Percentiles rank a stretch among this genome's conserved stretches.
Conservation (phyloP, 495 filamentous ascomycete species). For the Neurospora tetrasperma region DNA sequence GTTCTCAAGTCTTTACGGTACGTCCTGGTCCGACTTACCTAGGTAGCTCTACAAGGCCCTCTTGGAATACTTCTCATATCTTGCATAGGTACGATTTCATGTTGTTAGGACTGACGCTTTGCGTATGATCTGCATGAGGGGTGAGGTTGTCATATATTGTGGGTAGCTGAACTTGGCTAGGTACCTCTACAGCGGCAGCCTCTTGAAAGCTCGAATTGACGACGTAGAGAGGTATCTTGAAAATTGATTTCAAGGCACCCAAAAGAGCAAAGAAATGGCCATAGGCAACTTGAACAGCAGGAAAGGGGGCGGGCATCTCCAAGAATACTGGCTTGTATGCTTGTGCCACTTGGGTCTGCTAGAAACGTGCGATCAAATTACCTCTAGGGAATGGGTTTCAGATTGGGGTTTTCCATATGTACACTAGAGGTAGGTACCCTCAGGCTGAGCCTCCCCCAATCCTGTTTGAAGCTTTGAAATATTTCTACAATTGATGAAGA, state of each 20-base stretch:
- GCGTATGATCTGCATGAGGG: neutral
- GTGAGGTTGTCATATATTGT: neutral
- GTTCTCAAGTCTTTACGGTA: too few relatives aligned
- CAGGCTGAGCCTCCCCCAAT: too few relatives aligned
- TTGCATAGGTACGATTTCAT: neutral
- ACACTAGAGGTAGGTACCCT: neutral
- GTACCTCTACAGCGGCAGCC: neutral
- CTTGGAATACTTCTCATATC: constrained; percentile 2
- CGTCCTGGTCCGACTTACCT: neutral
- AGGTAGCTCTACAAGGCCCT: neutral
- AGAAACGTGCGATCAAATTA: neutral
- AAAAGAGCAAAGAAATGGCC: neutral
- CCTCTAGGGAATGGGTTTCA: neutral
- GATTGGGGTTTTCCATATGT: neutral
- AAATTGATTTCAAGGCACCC: neutral
- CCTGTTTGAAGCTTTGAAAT: neutral
- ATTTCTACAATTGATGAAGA: neutral
- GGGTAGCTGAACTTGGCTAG: neutral
- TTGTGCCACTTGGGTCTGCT: neutral
- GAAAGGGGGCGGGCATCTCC: neutral
- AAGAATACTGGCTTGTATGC: neutral
- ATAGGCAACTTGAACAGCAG: neutral
- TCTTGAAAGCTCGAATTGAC: neutral
- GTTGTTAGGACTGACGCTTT: neutral
- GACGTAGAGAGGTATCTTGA: neutral